These are phyloP conservation scores for Escovopsis sp. DNA, from an alignment of 2,329 filamentous ascomycete genomes.

Conservation along the genomic window DNA sequence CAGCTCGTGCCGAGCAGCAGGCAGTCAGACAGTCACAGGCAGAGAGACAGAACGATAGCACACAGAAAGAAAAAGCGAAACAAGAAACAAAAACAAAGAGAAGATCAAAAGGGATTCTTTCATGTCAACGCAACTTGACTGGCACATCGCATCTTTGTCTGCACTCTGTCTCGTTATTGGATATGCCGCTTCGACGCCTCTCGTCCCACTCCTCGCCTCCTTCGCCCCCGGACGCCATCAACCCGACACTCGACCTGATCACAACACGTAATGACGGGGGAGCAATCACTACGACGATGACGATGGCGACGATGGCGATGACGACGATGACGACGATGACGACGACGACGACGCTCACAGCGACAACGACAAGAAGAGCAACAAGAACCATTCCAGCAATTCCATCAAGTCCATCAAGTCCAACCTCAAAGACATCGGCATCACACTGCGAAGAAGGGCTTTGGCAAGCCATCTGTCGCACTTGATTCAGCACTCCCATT, in stretches of 20 bases:
- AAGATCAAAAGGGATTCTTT: background rate
- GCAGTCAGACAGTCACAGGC: constrained; percentile 19
- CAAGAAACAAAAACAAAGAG: constrained; percentile 18
- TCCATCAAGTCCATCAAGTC: too few species aligned
- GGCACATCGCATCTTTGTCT: constrained; percentile 6
- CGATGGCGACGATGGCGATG: too few species aligned
- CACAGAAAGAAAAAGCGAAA: constrained; percentile 28
- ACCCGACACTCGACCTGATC: constrained; percentile 1
- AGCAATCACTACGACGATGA: too few species aligned
- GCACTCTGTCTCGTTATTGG: constrained; percentile 19
- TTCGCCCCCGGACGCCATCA: constrained; percentile 3
- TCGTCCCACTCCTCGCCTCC: constrained; percentile 1
- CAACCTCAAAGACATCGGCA: too few species aligned
- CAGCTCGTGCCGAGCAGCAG: constrained; percentile 53
- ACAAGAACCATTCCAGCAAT: too few species aligned
- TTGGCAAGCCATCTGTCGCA: background rate
- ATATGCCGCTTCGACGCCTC: constrained; percentile 1
- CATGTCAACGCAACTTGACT: constrained; percentile 22
- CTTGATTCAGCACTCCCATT: background rate
- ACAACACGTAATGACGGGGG: background rate
- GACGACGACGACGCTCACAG: too few species aligned
- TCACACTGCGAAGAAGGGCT: background rate
- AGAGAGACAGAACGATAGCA: constrained; percentile 55
- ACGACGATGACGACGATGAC: too few species aligned
- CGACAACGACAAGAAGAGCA: too few species aligned